phyloP scores from a whole-genome alignment of 352 stramenopile species.

The Phytophthora podocarpi region DNA sequence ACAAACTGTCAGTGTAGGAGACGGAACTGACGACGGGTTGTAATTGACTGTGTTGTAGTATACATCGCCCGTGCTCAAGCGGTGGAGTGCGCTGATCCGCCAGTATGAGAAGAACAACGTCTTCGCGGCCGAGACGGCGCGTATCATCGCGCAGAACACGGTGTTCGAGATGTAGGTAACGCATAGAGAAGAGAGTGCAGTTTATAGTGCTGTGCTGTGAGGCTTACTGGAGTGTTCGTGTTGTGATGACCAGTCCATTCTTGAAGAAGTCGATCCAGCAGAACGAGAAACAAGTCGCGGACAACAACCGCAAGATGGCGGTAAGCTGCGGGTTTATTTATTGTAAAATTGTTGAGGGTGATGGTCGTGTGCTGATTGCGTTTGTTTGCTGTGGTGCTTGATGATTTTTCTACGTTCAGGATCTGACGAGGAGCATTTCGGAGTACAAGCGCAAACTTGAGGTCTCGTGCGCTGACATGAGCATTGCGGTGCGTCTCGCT shows the following conservation, averaged over 20 bases:
- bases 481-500: constrained; percentile 51
- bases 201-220: neutral
- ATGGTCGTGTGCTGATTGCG: neutral
- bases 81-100: constrained; percentile 67
- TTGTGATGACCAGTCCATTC: constrained; percentile 54
- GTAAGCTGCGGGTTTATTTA: constrained; percentile 31
- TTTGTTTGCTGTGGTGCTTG: neutral
- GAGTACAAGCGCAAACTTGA: constrained; percentile 79
- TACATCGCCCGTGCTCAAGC: constrained; percentile 74
- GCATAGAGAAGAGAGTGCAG: neutral
- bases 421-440: constrained; percentile 69
- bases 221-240: neutral
- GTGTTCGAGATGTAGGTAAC: constrained; percentile 73
- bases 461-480: constrained; percentile 56
- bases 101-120: constrained; percentile 85
- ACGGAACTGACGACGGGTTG: neutral
- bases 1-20: neutral
- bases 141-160: constrained; percentile 77
- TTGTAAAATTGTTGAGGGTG: neutral
- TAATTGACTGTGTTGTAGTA: constrained; percentile 43
- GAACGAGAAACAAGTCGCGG: constrained; percentile 80
- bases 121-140: constrained; percentile 72
- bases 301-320: constrained; percentile 81
- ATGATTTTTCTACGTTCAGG: constrained; percentile 30
- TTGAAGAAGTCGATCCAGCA: constrained; percentile 79